These are phyloP conservation scores for Neophaeococcomyces mojaviensis DNA, from an alignment of 2,329 filamentous ascomycete species.

Conservation along the genomic window DNA sequence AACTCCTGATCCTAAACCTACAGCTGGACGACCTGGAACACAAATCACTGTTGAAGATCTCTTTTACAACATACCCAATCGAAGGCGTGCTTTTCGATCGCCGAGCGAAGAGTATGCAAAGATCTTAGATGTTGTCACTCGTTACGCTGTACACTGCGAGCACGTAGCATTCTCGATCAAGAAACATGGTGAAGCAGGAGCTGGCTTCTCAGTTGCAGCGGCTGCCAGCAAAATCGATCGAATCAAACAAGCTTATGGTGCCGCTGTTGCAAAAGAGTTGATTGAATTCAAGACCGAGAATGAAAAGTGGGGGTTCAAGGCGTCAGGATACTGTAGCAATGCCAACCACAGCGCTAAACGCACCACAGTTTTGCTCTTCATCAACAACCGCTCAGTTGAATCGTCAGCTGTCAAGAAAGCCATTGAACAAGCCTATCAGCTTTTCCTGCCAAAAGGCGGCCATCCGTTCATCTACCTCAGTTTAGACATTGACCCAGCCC, in stretches of 20 bases:
- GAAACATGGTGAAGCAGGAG: slow-evolving; percentile 82
- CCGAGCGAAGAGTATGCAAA: slow-evolving; percentile 94
- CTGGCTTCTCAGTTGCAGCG: slow-evolving; percentile 70
- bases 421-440: slow-evolving; percentile 79
- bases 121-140: slow-evolving; percentile 88
- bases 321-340: slow-evolving; percentile 75
- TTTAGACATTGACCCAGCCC: slow-evolving; percentile 81
- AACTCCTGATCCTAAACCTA: slow-evolving; percentile 73
- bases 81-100: slow-evolving; percentile 82
- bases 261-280: slow-evolving; percentile 76
- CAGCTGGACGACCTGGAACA: slow-evolving; percentile 79
- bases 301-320: slow-evolving; percentile 73
- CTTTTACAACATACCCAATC: slow-evolving; percentile 91
- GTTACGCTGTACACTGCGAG: slow-evolving; percentile 84
- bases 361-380: slow-evolving; percentile 81
- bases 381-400: slow-evolving; percentile 92
- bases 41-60: slow-evolving; percentile 95
- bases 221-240: slow-evolving; percentile 68
- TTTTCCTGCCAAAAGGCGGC: slow-evolving; percentile 84
- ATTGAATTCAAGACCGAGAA: slow-evolving; percentile 67
- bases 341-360: slow-evolving; percentile 93
- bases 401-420: slow-evolving; percentile 82
- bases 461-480: slow-evolving; percentile 92
- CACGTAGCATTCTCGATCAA: slow-evolving; percentile 95
- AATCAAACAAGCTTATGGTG: slow-evolving; percentile 84